Base-by-base conservation (phyloP, 495 filamentous ascomycete genomes). In the Poronia punctata region DNA sequence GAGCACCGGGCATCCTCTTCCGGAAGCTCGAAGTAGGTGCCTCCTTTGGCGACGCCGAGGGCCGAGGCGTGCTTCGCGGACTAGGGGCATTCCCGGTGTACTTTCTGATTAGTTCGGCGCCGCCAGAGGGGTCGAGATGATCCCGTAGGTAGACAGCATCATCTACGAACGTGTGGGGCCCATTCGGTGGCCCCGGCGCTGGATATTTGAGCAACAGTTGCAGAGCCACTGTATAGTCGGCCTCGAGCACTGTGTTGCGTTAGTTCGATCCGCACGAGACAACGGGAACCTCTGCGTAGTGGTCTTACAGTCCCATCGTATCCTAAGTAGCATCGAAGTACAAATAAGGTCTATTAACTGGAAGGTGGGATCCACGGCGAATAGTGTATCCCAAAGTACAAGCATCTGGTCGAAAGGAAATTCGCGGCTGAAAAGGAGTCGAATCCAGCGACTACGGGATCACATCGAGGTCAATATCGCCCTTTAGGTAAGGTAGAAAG, bases 351-450 rank as follows among this genome's bases (percentile, higher is more conserved):
- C 86, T 43, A 97, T 76, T 19, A 97, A 64, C 34, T 87, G 78
- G 32, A 92, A 65, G n/a, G 72, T 70, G 27, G 93, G 72, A 45
- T 95, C 89, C 54, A 92, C 79, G 0, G 92, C 87, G 56, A 99
- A 94, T 3, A 99, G 65, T 3, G 78, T 66, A 67, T 99, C 92
- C 92, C 92, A 98, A 40, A 97, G 74, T 27, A 73, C 58, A 4
- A 99, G 71, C 33, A 88, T 67, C 50, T 93, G 79, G 24, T 92
- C 78, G 40, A 95, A 93, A 1, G 83, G 76, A 44, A 97, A 96
- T 65, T 97, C 92, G 36, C 92, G 76, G 28, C 90, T 86, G 55
- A 96, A 99, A 0, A 99, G 62, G 1, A 99, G 78, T 16, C 92
- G 78, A 40, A 97, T 84, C 92, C 92, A 99, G 33, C 92, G 87